phyloP scores from a whole-genome alignment of 345 rosid genomes.

The Cardamine chenopodiifolia region DNA sequence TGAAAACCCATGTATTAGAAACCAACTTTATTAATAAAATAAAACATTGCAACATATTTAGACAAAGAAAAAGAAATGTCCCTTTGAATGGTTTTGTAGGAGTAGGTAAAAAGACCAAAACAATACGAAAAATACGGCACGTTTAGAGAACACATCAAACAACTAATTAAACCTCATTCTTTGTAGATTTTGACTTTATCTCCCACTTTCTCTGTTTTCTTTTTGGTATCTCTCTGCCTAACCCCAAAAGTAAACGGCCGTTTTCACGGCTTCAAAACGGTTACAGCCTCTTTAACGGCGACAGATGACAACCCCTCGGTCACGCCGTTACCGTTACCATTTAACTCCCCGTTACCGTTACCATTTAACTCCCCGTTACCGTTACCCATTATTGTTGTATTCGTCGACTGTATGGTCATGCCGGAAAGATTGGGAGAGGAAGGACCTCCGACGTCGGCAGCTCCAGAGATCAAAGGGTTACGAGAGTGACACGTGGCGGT shows the following conservation, averaged over 20 bases:
- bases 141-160: constrained; percentile 21
- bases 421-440: constrained; percentile 76
- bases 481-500: constrained; percentile 69
- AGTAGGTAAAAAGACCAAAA: constrained; percentile 41
- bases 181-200: constrained; percentile 43
- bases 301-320: constrained; percentile 30
- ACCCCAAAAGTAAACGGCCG: constrained; percentile 28
- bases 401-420: constrained; percentile 73
- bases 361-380: constrained; percentile 14
- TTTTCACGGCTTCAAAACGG: constrained; percentile 38
- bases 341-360: constrained; percentile 44
- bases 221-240: constrained; percentile 34
- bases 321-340: constrained; percentile 34
- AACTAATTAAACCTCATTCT: constrained; percentile 43
- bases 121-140: constrained; percentile 47
- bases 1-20: background rate
- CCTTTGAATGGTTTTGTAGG: constrained; percentile 10
- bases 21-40: constrained; percentile 5
- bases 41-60: constrained; percentile 13
- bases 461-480: constrained; percentile 46
- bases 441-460: constrained; percentile 49
- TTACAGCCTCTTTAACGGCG: constrained; percentile 51
- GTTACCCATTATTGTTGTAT: constrained; percentile 24
- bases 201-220: constrained; percentile 34
- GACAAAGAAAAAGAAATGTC: background rate